These are phyloP conservation scores for Elaeis guineensis DNA, from an alignment of 176 grass and related monocot species.

Conservation along the genomic window DNA sequence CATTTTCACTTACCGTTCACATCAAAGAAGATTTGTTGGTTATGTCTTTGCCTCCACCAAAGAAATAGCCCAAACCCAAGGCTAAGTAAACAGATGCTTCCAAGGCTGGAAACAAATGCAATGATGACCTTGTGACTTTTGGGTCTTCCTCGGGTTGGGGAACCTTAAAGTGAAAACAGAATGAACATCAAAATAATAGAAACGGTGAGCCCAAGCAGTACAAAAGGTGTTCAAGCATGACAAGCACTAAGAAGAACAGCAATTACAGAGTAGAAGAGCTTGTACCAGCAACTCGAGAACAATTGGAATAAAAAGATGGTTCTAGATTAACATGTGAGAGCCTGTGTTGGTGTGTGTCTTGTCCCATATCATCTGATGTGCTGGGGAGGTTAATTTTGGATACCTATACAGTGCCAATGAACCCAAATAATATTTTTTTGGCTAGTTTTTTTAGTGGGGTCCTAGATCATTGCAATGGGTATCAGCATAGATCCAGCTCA, in stretches of 20 bases:
- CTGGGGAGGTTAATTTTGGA: too few species aligned
- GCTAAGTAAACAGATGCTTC: conserved; percentile 41
- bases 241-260: background rate
- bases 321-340: too few species aligned
- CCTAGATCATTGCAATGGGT: too few species aligned
- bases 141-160: conserved; percentile 17
- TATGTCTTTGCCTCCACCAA: conserved; percentile 52
- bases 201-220: background rate
- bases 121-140: conserved; percentile 44
- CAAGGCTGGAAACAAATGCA: conserved; percentile 52
- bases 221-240: background rate
- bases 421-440: too few species aligned
- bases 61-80: conserved; percentile 38
- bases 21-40: conserved; percentile 45
- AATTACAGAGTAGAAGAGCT: too few species aligned
- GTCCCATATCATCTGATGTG: too few species aligned
- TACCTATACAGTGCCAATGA: too few species aligned
- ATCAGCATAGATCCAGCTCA: too few species aligned
- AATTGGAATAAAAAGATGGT: too few species aligned
- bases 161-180: conserved; percentile 30
- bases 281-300: too few species aligned
- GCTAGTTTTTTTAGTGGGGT: too few species aligned
- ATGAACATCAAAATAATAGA: conserved; percentile 16
- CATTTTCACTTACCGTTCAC: conserved; percentile 44
- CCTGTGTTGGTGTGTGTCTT: too few species aligned